Conservation (phyloP, 1,284 basidiomycete species). For the Porogramme epimiltina region DNA sequence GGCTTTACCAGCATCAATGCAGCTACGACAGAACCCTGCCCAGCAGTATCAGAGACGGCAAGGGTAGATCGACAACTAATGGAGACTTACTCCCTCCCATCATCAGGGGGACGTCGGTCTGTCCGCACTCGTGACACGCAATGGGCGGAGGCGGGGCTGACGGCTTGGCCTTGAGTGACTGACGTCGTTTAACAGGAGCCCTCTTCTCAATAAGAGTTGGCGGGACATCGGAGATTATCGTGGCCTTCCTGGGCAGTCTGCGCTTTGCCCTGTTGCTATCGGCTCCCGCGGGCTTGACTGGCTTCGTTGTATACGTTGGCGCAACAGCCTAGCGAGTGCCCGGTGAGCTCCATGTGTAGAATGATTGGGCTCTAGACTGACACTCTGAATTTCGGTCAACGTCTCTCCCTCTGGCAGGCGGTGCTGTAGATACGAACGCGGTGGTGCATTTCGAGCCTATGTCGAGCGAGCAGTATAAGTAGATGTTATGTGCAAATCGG, state of each 20-base stretch:
- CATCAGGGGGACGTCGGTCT: constrained; percentile 70
- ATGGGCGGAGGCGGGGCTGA: constrained; percentile 37
- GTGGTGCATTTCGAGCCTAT: constrained; percentile 37
- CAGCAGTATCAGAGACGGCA: neutral
- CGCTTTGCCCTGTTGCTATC: constrained; percentile 30
- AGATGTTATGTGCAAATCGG: too few relatives aligned
- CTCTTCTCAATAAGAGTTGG: constrained; percentile 3
- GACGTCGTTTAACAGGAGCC: constrained; percentile 24
- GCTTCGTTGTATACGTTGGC: constrained; percentile 52
- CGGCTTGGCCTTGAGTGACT: constrained; percentile 24
- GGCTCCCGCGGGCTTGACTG: constrained; percentile 42
- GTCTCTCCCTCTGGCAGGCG: constrained; percentile 55
- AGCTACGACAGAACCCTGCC: constrained; percentile 44
- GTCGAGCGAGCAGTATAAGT: neutral
- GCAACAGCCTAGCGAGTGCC: constrained; percentile 41
- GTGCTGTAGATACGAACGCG: constrained; percentile 57
- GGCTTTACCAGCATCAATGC: constrained; percentile 49
- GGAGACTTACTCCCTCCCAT: constrained; percentile 63
- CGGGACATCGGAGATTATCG: constrained; percentile 1
- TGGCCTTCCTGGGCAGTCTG: constrained; percentile 28
- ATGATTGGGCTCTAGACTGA: constrained; percentile 30
- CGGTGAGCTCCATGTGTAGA: too few relatives aligned
- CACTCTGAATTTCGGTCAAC: constrained; percentile 58
- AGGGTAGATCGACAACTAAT: neutral
- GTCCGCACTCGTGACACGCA: constrained; percentile 58